phyloP scores from a whole-genome alignment of 257 asterid species.

The Solanum pennellii region DNA sequence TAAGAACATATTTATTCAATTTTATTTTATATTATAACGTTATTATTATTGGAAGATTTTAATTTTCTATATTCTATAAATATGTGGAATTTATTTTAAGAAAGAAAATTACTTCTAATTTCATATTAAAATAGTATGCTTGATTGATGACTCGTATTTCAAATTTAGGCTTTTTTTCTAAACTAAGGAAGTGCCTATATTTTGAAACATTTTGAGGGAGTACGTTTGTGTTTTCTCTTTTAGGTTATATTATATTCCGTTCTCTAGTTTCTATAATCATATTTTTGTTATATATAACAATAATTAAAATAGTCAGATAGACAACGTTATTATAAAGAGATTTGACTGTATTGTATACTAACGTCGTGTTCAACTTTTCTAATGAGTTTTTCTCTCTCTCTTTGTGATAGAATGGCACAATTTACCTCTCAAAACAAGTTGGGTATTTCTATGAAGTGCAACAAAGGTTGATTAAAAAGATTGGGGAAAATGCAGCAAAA shows the following conservation, averaged over 20 bases:
- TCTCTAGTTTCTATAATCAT: not conserved
- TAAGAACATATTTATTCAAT: not conserved
- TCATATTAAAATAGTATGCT: not conserved
- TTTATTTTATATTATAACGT: not conserved
- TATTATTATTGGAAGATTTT: not conserved
- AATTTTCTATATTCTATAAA: not conserved
- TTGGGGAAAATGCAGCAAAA: conserved; percentile 22
- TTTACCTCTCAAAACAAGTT: conserved; percentile 39
- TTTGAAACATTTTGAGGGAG: not conserved
- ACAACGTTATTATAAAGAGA: accelerated
- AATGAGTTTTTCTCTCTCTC: not conserved
- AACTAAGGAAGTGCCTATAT: not conserved
- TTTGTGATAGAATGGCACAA: conserved; percentile 14
- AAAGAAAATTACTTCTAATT: not conserved
- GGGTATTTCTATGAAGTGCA: conserved; percentile 30
- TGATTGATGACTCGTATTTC: not conserved
- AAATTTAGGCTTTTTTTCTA: not conserved
- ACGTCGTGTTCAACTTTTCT: not conserved
- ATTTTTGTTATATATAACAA: not conserved
- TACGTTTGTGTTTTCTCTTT: not conserved
- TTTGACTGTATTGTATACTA: not conserved
- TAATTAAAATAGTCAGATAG: not conserved
- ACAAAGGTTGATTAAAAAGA: conserved; percentile 17
- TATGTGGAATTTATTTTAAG: not conserved
- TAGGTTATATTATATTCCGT: not conserved